phyloP scores from a whole-genome alignment of 2,329 filamentous ascomycete species.

The Claviceps quebecensis region DNA sequence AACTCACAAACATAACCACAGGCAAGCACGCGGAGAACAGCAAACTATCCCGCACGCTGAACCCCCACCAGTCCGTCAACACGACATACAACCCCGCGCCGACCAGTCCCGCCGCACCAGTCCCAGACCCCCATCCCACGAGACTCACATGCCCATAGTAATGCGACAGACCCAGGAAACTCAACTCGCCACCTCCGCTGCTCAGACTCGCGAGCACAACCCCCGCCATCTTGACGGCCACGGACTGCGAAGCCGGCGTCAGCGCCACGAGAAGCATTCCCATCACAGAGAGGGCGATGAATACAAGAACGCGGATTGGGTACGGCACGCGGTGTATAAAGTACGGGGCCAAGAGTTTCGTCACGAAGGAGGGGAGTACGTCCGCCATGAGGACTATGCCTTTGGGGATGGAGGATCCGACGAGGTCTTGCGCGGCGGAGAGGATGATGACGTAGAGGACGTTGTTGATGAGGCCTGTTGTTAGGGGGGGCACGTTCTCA shows the following conservation, averaged over 20 bases:
- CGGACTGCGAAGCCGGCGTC: constrained; percentile 51
- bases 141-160: constrained; percentile 82
- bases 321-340: constrained; percentile 86
- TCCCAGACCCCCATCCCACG: constrained; percentile 85
- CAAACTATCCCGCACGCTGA: constrained; percentile 61
- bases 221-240: constrained; percentile 64
- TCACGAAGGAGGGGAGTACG: constrained; percentile 76
- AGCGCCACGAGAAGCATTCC: constrained; percentile 86
- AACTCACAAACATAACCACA: constrained; percentile 68
- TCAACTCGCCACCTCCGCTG: constrained; percentile 77
- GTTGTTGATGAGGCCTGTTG: constrained; percentile 61
- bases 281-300: constrained; percentile 59
- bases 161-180: constrained; percentile 81
- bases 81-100: constrained; percentile 81
- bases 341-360: constrained; percentile 82
- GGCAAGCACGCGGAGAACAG: constrained; percentile 69
- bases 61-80: constrained; percentile 64
- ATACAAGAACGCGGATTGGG: constrained; percentile 54
- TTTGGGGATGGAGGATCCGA: constrained; percentile 81
- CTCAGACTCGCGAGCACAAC: constrained; percentile 75
- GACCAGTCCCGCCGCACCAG: constrained; percentile 73
- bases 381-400: constrained; percentile 86
- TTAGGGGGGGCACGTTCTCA: neutral
- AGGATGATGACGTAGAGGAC: constrained; percentile 96
- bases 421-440: constrained; percentile 86